Conservation (phyloP, 176 grass and related monocot species). For the Zoysia pacifica region DNA sequence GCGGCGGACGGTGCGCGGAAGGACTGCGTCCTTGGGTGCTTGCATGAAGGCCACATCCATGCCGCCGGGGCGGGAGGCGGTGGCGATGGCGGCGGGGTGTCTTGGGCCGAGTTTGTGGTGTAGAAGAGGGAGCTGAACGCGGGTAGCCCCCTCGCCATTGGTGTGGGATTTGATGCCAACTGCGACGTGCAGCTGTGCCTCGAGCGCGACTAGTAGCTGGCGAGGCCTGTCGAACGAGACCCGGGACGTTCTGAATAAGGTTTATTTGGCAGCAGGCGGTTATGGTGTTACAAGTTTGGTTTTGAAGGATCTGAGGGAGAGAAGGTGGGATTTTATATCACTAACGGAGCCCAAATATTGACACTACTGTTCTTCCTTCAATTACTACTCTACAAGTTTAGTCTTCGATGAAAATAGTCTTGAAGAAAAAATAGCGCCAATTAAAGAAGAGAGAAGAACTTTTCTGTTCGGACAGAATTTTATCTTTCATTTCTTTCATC, state of each 20-base stretch:
- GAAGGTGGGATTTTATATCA: not conserved
- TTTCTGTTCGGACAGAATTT: too few species aligned
- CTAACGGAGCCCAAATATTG: too few species aligned
- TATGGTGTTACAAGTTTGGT: not conserved
- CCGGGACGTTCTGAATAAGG: too few species aligned
- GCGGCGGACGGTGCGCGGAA: slow-evolving; percentile 33
- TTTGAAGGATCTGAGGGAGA: not conserved
- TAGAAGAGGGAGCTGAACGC: slow-evolving; percentile 54
- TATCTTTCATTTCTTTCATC: too few species aligned
- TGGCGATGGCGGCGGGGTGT: slow-evolving; percentile 29
- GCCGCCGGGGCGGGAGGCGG: slow-evolving; percentile 33
- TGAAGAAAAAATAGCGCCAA: too few species aligned
- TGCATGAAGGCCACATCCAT: slow-evolving; percentile 77
- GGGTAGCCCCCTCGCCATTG: slow-evolving; percentile 61
- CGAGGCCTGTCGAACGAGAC: too few species aligned
- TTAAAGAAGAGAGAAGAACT: too few species aligned
- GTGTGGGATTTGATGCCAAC: slow-evolving; percentile 18
- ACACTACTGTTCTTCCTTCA: too few species aligned
- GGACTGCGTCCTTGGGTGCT: slow-evolving; percentile 55
- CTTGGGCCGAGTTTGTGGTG: slow-evolving; percentile 43
- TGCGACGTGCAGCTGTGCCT: slow-evolving; percentile 1
- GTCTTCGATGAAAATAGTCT: too few species aligned
- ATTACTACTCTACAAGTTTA: too few species aligned
- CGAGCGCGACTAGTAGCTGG: too few species aligned
- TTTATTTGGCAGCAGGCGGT: not conserved